phyloP scores from a whole-genome alignment of 2,329 filamentous ascomycete genomes.

The Thielaviopsis ethacetica region DNA sequence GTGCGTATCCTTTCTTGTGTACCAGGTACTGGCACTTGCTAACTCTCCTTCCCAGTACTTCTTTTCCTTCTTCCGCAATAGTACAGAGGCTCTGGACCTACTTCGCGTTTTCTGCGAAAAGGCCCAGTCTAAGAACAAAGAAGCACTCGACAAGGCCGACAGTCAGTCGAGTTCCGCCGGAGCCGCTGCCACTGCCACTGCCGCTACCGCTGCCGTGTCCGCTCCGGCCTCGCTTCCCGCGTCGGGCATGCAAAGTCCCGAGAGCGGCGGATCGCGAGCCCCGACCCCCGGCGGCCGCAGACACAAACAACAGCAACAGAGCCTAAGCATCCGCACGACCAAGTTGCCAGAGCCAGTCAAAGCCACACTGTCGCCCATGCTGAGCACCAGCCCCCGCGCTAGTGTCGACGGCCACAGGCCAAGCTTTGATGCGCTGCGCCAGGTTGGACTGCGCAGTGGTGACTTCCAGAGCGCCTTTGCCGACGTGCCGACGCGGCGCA shows the following conservation, averaged over 20 bases:
- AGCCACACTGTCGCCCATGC: slow-evolving; percentile 40
- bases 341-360: slow-evolving; percentile 40
- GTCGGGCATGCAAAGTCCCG: neutral
- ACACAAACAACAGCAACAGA: slow-evolving; percentile 13
- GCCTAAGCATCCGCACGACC: slow-evolving; percentile 20
- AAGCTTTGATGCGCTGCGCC: slow-evolving; percentile 37
- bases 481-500: slow-evolving; percentile 35
- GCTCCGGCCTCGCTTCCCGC: neutral
- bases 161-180: neutral
- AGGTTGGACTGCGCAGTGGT: slow-evolving; percentile 31
- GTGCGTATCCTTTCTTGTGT: no score
- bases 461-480: slow-evolving; percentile 30
- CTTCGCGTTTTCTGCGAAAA: slow-evolving; percentile 54
- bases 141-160: neutral
- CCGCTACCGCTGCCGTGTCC: neutral
- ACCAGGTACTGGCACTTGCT: no score
- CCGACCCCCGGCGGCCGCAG: neutral
- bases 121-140: slow-evolving; percentile 17
- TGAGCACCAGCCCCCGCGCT: slow-evolving; percentile 34
- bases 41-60: no score
- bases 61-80: slow-evolving; percentile 85
- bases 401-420: slow-evolving; percentile 36
- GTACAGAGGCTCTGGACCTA: slow-evolving; percentile 66
- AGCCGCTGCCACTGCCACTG: no score
- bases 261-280: neutral